phyloP scores from a whole-genome alignment of 2,329 filamentous ascomycete genomes.

The Pezicula carpinea region DNA sequence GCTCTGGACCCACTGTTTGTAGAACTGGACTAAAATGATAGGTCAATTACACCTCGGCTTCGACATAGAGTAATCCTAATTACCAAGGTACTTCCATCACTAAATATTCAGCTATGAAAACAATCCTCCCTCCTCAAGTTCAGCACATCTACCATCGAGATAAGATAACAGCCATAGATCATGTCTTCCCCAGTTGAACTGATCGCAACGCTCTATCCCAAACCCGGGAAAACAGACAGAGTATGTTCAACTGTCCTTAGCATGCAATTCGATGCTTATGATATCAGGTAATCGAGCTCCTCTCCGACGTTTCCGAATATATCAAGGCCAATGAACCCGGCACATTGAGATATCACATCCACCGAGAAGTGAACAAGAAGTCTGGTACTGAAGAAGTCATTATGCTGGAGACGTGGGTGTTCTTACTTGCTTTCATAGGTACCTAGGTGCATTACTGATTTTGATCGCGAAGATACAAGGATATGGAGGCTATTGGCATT shows the following conservation, averaged over 20 bases:
- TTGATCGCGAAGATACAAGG: slow-evolving; percentile 20
- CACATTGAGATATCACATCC: slow-evolving; percentile 22
- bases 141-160: no score
- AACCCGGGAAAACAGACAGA: slow-evolving; percentile 7
- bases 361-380: slow-evolving; percentile 18
- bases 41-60: no score
- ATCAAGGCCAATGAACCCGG: slow-evolving; percentile 23
- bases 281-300: slow-evolving; percentile 21
- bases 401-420: slow-evolving; percentile 24
- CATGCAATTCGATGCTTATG: not conserved
- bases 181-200: slow-evolving; percentile 4
- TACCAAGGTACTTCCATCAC: no score
- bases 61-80: no score
- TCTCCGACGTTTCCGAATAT: slow-evolving; percentile 15
- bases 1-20: no score
- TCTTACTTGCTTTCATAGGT: not conserved
- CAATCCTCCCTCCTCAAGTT: no score
- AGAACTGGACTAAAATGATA: no score
- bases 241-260: not conserved
- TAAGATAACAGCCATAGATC: no score
- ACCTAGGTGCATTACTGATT: slow-evolving; percentile 3
- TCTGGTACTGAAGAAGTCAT: slow-evolving; percentile 23
- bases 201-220: slow-evolving; percentile 5
- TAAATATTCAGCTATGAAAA: no score
- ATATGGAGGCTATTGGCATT: slow-evolving; percentile 19